These are phyloP conservation scores for Cercospora brassicicola DNA, from an alignment of 2,329 filamentous ascomycete genomes.

Conservation along the genomic window DNA sequence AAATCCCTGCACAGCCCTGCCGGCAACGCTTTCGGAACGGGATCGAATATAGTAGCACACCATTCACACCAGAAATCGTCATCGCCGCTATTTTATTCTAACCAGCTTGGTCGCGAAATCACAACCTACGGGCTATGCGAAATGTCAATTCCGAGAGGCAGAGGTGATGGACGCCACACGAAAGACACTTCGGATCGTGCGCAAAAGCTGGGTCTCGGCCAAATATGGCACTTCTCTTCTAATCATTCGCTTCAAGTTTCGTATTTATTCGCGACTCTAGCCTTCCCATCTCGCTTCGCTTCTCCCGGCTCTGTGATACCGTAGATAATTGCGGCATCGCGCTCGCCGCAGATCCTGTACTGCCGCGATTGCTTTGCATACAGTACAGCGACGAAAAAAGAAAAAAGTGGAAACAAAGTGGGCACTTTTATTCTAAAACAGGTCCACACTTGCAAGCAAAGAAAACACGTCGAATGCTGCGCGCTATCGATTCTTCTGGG, in stretches of 20 bases:
- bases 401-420: background rate
- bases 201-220: background rate
- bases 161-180: no score
- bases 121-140: no score
- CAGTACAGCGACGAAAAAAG: background rate
- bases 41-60: background rate
- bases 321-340: background rate
- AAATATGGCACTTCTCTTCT: background rate
- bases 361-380: background rate
- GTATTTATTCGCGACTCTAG: background rate
- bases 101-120: background rate
- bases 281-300: background rate
- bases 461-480: no score
- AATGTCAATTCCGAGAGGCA: no score
- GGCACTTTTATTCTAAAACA: background rate
- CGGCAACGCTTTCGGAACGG: background rate
- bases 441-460: background rate
- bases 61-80: background rate
- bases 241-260: background rate
- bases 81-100: background rate
- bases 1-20: background rate
- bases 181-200: background rate
- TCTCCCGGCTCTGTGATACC: background rate
- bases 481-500: no score
- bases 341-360: background rate